phyloP scores from a whole-genome alignment of 208 protist genomes.

The Herpetomonas muscarum region DNA sequence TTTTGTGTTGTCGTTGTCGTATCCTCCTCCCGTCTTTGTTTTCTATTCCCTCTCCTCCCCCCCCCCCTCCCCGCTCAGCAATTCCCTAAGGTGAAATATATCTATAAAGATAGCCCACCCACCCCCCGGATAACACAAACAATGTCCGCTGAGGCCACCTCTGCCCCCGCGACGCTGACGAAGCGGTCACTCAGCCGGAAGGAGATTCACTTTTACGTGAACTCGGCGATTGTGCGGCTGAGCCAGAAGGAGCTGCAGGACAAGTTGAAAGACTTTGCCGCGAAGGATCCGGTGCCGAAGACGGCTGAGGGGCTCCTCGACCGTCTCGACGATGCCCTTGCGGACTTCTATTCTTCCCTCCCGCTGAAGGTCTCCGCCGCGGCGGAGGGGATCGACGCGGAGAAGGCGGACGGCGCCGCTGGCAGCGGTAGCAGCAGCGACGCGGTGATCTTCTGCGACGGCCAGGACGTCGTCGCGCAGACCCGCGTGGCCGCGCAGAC shows the following conservation, averaged over 20 bases:
- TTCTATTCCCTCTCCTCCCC: background rate
- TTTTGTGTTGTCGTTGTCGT: background rate
- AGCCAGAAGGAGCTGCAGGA: slow-evolving; percentile 31
- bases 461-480: slow-evolving; percentile 33
- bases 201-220: slow-evolving; percentile 43
- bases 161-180: background rate
- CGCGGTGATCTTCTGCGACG: slow-evolving; percentile 13
- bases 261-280: slow-evolving; percentile 21
- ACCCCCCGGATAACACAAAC: no score
- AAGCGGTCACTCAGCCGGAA: slow-evolving; percentile 18
- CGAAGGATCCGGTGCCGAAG: slow-evolving; percentile 23
- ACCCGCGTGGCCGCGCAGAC: slow-evolving; percentile 39
- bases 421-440: background rate
- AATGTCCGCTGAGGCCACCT: background rate
- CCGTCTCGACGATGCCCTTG: slow-evolving; percentile 62
- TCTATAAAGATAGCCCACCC: background rate
- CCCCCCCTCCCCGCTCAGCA: background rate
- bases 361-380: background rate
- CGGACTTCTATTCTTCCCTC: slow-evolving; percentile 30
- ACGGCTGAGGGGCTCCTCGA: slow-evolving; percentile 44
- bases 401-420: background rate
- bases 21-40: background rate
- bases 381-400: background rate
- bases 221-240: slow-evolving; percentile 45
- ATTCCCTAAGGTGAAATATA: background rate